Evolutionary conservation across 2,329 filamentous ascomycete genomes (phyloP).

Genomic region (Xylaria sp.): DNA sequence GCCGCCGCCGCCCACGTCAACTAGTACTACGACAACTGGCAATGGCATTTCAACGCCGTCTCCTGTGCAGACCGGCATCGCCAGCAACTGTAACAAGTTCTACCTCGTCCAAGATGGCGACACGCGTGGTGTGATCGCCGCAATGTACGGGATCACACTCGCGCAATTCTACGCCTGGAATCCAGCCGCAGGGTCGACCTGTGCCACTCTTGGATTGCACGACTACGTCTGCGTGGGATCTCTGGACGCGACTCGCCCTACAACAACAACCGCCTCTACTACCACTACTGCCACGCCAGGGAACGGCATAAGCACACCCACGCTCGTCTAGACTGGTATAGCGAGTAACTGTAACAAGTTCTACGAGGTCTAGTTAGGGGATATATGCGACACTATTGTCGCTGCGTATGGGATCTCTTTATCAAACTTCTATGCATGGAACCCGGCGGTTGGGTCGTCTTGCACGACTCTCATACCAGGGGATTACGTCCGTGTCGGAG

Average conservation of each 20-base stretch:
- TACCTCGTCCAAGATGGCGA: slow-evolving; percentile 16
- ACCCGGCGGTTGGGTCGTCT: slow-evolving; percentile 5
- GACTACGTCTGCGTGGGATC: too few species aligned
- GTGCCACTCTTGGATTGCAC: too few species aligned
- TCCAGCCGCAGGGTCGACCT: background rate
- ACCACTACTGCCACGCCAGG: background rate
- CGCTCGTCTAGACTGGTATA: slow-evolving; percentile 2
- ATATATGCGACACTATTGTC: slow-evolving; percentile 1
- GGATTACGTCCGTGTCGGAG: slow-evolving; percentile 3
- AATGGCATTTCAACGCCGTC: slow-evolving; percentile 22
- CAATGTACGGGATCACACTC: background rate
- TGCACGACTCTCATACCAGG: background rate
- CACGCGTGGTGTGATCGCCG: background rate
- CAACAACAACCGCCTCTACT: background rate
- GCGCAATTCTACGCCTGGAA: slow-evolving; percentile 2
- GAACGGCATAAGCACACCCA: slow-evolving; percentile 5
- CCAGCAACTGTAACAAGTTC: slow-evolving; percentile 23
- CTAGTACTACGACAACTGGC: slow-evolving; percentile 3
- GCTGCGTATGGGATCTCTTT: background rate
- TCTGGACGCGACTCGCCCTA: too few species aligned
- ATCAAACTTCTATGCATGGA: slow-evolving; percentile 6
- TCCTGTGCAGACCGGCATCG: slow-evolving; percentile 21
- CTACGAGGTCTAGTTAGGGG: too few species aligned
- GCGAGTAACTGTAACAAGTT: slow-evolving; percentile 2
- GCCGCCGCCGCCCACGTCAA: too few species aligned